Base-by-base conservation (phyloP, 345 rosid species). In the Eutrema japonicum region DNA sequence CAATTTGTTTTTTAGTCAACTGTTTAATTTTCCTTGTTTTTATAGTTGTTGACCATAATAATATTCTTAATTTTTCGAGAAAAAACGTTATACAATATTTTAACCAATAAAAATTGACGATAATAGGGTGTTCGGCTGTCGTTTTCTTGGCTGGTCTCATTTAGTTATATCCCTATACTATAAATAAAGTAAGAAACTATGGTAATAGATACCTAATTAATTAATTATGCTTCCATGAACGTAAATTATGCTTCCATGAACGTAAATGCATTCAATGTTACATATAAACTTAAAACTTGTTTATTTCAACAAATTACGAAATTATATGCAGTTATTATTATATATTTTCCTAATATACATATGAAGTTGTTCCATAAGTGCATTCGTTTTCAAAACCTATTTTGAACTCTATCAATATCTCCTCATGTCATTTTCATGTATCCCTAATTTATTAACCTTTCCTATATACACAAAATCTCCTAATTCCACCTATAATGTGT, bases 301-400 rank as follows among this genome's bases (percentile, higher is more conserved):
- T 32, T 29, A 8, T 52, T 2, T 52, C 36, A 41, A 10, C 33
- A 22, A 11, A 22, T 1, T 22, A 22, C 22, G 22, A 22, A 22
- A 22, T 22, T 38, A 40, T 22, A 38, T 45, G 36, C 37, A 32
- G 22, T 12, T 11, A 47, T 49, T 35, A 42, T 13, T 54, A n/a
- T 32, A 40, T 41, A 37, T 37, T 49, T 64, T 66, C 58, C 47
- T 66, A 13, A 49, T 36, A 49, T 52, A 29, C 68, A 14, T 16
- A 50, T 35, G 11, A 65, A 65, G 4, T 14, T 47, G 18, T 66
- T 36, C 48, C 58, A 37, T 2, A 66, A 45, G 38, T 48, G 4
- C 3, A 9, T 14, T 48, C 9, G 1, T 14, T 64, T 48, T 52
- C 18, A 22, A 48, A 36, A 36, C 7, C 29, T 14, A 14, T 26